Evolutionary conservation across 139 green algal genomes (phyloP).

Genomic region (Chlorella sp.): DNA sequence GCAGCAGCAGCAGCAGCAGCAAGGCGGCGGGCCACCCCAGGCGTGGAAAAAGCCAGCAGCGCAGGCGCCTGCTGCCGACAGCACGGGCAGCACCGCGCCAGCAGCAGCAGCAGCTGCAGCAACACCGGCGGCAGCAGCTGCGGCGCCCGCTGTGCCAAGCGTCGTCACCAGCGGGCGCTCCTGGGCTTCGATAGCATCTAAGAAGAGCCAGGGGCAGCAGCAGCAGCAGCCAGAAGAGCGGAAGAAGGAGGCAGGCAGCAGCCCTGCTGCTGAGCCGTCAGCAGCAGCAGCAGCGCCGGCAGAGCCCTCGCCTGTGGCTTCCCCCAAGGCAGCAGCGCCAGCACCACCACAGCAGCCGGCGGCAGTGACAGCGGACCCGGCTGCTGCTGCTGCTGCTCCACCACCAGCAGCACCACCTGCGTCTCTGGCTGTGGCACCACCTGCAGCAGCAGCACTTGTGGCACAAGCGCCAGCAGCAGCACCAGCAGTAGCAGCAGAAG

Average conservation of each 20-base stretch:
- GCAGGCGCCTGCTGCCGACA: background rate
- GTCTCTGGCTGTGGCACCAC: background rate
- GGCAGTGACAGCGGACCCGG: background rate
- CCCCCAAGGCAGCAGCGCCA: background rate
- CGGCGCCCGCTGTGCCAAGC: background rate
- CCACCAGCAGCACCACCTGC: too few species aligned
- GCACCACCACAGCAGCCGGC: background rate
- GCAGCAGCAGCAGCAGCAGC: background rate
- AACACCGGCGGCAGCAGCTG: background rate
- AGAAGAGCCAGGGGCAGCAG: background rate
- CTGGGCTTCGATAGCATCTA: background rate
- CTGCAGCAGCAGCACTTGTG: background rate
- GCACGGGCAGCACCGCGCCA: background rate
- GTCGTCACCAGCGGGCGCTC: background rate
- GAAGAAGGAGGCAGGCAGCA: background rate
- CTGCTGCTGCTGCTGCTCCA: too few species aligned
- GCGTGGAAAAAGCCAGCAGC: background rate
- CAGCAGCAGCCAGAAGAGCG: background rate
- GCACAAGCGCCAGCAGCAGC: too few species aligned
- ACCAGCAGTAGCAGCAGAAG: too few species aligned
- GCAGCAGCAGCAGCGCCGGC: background rate
- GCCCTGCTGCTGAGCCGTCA: slow-evolving; percentile 5
- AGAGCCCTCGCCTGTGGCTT: background rate
- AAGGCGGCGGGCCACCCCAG: background rate
- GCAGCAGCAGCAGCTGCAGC: background rate